Conservation (phyloP, 129 eudicot species). For the Smallanthus sonchifolius region DNA sequence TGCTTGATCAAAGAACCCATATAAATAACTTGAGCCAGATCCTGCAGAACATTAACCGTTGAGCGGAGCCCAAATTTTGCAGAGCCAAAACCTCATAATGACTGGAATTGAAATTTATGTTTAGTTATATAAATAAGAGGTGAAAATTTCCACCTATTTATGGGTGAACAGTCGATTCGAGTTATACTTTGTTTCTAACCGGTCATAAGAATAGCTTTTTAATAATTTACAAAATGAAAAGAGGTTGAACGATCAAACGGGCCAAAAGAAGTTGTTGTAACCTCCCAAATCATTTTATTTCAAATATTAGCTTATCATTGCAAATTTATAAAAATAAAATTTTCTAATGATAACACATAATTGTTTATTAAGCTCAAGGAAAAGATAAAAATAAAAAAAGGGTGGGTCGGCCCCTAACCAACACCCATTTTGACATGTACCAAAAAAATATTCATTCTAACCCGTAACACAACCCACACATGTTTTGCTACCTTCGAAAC, state of each 20-base stretch:
- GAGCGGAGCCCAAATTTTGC: not conserved
- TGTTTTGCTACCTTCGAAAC: not conserved
- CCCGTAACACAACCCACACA: not conserved
- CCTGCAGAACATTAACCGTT: slow-evolving; percentile 39
- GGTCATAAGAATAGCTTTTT: not conserved
- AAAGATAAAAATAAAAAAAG: not conserved
- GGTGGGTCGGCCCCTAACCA: not conserved
- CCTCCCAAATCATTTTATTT: not conserved
- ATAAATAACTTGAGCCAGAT: slow-evolving; percentile 89
- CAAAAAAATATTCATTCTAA: not conserved
- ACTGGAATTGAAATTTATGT: not conserved
- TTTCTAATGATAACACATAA: not conserved
- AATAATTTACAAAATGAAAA: not conserved
- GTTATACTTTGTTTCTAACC: not conserved
- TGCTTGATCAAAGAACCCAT: slow-evolving; percentile 95
- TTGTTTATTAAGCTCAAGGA: not conserved
- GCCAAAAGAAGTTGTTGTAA: not conserved
- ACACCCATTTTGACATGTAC: not conserved
- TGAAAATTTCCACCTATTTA: not conserved
- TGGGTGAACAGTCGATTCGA: not conserved
- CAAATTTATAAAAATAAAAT: not conserved
- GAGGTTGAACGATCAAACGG: not conserved
- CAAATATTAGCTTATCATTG: not conserved
- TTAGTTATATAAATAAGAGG: not conserved
- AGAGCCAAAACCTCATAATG: not conserved